Percentiles rank a stretch among this genome's conserved stretches.
Conservation (phyloP, 2,329 filamentous ascomycete species). For the Decorospora gaudefroyi region DNA sequence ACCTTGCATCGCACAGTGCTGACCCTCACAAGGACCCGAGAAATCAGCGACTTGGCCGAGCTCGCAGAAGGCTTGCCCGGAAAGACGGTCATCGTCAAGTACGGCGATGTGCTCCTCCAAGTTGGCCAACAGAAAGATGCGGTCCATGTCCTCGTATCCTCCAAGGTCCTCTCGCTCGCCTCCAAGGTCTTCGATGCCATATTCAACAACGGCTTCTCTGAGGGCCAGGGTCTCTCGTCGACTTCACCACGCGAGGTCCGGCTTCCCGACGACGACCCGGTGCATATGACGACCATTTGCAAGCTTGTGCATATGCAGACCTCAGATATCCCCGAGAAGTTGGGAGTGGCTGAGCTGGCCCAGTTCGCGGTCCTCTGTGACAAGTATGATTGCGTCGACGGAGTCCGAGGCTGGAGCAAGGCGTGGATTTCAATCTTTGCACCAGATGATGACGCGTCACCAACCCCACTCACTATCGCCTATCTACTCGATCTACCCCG, state of each 20-base stretch:
- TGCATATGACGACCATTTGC: slow-evolving; percentile 13
- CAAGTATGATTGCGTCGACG: slow-evolving; percentile 30
- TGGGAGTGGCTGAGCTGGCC: slow-evolving; percentile 15
- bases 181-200: slow-evolving; percentile 15
- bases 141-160: slow-evolving; percentile 7
- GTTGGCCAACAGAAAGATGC: background rate
- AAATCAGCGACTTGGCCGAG: too few species aligned
- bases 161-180: slow-evolving; percentile 5
- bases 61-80: too few species aligned
- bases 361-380: slow-evolving; percentile 29
- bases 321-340: slow-evolving; percentile 7
- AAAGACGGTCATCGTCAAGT: slow-evolving; percentile 9
- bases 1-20: too few species aligned
- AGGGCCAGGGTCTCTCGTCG: slow-evolving; percentile 1
- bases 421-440: slow-evolving; percentile 12
- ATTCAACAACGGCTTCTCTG: slow-evolving; percentile 1
- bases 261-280: slow-evolving; percentile 18
- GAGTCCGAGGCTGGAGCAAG: slow-evolving; percentile 17
- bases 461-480: slow-evolving; percentile 1
- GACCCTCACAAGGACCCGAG: too few species aligned
- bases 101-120: slow-evolving; percentile 15
- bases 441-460: background rate
- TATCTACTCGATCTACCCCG: slow-evolving; percentile 16
- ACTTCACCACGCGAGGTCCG: slow-evolving; percentile 4
- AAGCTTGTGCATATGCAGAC: slow-evolving; percentile 12